These are phyloP conservation scores for Neonothopanus nambi DNA, from an alignment of 1,284 basidiomycete species.

Conservation along the genomic window DNA sequence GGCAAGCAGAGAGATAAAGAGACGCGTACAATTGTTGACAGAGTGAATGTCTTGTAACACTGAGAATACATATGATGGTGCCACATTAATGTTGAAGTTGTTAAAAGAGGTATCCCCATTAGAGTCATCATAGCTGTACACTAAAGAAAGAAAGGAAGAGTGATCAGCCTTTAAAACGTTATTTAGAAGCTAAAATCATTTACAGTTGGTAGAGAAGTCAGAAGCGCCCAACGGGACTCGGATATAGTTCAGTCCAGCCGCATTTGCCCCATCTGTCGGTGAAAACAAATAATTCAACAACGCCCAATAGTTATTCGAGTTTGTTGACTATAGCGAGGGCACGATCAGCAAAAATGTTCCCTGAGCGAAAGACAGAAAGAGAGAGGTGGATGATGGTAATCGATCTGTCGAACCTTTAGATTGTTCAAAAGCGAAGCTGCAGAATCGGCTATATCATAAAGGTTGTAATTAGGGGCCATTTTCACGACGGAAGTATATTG, in stretches of 20 bases:
- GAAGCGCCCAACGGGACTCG: constrained; percentile 54
- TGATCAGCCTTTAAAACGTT: background rate
- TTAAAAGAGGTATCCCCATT: constrained; percentile 48
- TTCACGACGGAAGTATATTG: constrained; percentile 1
- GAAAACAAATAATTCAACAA: constrained; percentile 38
- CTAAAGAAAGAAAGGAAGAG: constrained; percentile 24
- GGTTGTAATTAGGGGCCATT: background rate
- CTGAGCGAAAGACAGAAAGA: background rate
- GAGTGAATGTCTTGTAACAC: constrained; percentile 50
- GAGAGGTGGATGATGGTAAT: background rate
- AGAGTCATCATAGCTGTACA: constrained; percentile 50
- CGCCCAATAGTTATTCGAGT: constrained; percentile 45
- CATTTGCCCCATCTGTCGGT: constrained; percentile 46
- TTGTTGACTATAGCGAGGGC: constrained; percentile 35
- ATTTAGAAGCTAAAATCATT: constrained; percentile 13
- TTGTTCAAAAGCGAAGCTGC: constrained; percentile 49
- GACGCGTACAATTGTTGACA: constrained; percentile 35
- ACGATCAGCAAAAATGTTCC: background rate
- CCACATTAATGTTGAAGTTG: constrained; percentile 45
- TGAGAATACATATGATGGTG: constrained; percentile 51
- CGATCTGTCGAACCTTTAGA: constrained; percentile 40
- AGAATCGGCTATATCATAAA: constrained; percentile 43
- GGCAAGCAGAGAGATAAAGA: too few species aligned
- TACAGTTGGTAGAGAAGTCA: constrained; percentile 51
- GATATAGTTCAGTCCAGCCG: constrained; percentile 51